phyloP scores from a whole-genome alignment of 2,329 filamentous ascomycete genomes.

The Alternaria triticimaculans region DNA sequence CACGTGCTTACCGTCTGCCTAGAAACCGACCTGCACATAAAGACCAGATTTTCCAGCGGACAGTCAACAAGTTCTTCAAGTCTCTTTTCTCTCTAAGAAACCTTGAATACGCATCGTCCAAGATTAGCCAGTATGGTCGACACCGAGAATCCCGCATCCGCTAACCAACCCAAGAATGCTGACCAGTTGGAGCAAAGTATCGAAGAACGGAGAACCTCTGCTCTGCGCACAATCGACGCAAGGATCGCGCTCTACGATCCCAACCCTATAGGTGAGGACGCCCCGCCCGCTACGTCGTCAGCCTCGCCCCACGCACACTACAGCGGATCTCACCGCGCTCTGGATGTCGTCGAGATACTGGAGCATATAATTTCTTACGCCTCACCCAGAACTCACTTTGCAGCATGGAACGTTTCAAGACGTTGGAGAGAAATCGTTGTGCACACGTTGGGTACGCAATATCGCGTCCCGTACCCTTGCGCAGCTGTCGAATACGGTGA shows the following conservation, averaged over 20 bases:
- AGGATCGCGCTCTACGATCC: neutral
- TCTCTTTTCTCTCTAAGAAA: neutral
- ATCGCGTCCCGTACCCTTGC: neutral
- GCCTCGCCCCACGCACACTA: rapidly evolving
- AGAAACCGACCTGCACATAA: neutral
- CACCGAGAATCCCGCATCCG: rapidly evolving
- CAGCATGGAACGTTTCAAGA: neutral
- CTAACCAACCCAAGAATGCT: rapidly evolving
- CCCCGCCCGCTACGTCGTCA: neutral
- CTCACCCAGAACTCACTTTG: neutral
- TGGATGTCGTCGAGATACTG: neutral
- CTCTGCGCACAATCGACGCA: neutral
- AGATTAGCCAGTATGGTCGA: neutral
- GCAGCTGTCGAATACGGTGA: neutral
- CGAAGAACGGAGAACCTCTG: neutral
- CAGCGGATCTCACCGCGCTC: neutral
- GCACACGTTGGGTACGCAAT: neutral
- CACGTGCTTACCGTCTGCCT: neutral
- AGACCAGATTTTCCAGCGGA: neutral
- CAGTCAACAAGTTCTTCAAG: neutral
- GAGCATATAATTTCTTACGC: neutral
- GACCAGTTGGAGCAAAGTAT: neutral
- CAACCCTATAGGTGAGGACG: rapidly evolving
- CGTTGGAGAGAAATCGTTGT: neutral
- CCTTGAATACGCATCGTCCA: neutral